A percentile compares a stretch with the other conserved stretches of the same genome.
These are phyloP conservation scores for Mycotypha africana DNA, from an alignment of 371 early-diverging fungal genomes.

Conservation along the genomic window DNA sequence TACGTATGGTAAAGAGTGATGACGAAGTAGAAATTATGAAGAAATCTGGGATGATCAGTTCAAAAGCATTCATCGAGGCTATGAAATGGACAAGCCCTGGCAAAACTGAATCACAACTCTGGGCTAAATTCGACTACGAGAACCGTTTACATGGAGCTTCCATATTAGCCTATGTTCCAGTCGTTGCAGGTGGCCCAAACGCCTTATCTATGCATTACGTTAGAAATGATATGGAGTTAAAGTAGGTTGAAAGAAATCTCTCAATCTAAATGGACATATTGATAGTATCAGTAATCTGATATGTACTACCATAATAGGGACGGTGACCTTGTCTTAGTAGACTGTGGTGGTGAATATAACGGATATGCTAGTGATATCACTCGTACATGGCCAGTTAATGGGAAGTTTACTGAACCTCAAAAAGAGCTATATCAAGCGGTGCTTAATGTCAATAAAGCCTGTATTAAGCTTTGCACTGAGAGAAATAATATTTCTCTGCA, in stretches of 20 bases:
- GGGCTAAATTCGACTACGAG: slow-evolving; percentile 75
- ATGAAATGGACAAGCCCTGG: slow-evolving; percentile 70
- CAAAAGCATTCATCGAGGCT: slow-evolving; percentile 71
- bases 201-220: slow-evolving; percentile 94
- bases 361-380: slow-evolving; percentile 92
- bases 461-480: slow-evolving; percentile 80
- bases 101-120: slow-evolving; percentile 71
- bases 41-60: slow-evolving; percentile 69
- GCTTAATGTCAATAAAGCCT: slow-evolving; percentile 78
- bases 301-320: slow-evolving; percentile 32
- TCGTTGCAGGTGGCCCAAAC: slow-evolving; percentile 90
- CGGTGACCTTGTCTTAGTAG: slow-evolving; percentile 84
- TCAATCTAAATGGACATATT: background rate
- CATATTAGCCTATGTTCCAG: slow-evolving; percentile 93
- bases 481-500: slow-evolving; percentile 67
- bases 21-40: slow-evolving; percentile 79
- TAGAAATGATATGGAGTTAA: slow-evolving; percentile 69
- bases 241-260: slow-evolving; percentile 21
- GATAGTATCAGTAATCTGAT: background rate
- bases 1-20: slow-evolving; percentile 73
- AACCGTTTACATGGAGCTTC: slow-evolving; percentile 64
- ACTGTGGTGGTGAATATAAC: slow-evolving; percentile 90
- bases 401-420: slow-evolving; percentile 80
- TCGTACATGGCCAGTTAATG: slow-evolving; percentile 92
- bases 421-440: slow-evolving; percentile 82